Percentiles rank a stretch among this genome's conserved stretches.
These are phyloP conservation scores for Ceratorhiza oryzae-sativae DNA, from an alignment of 1,284 basidiomycete species.

Conservation along the genomic window DNA sequence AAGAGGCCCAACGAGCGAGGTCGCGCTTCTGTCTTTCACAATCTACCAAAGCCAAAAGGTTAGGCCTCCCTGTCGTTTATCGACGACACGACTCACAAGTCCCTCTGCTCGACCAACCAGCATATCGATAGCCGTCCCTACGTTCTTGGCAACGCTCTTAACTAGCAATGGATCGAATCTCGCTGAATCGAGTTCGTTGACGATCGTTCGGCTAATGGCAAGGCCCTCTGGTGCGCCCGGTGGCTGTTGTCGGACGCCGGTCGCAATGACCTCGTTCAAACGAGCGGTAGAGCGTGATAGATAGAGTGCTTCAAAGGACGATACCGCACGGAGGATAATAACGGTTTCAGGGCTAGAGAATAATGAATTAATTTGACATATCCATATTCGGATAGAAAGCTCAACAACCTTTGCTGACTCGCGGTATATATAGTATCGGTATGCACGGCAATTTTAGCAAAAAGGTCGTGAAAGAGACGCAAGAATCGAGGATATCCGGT, in stretches of 20 bases:
- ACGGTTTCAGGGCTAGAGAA: constrained; percentile 85
- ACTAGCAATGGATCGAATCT: constrained; percentile 91
- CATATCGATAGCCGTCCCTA: constrained; percentile 68
- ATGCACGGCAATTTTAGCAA: constrained; percentile 91
- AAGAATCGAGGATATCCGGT: constrained; percentile 85
- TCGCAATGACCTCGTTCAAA: constrained; percentile 78
- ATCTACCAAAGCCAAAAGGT: constrained; percentile 56
- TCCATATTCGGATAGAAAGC: no score
- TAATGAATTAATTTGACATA: no score
- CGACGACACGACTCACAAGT: constrained; percentile 60
- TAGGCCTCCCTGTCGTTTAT: neutral
- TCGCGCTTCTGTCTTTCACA: constrained; percentile 77
- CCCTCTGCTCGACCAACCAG: constrained; percentile 68
- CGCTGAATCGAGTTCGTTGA: constrained; percentile 92
- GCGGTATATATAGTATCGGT: constrained; percentile 91
- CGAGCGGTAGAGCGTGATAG: constrained; percentile 82
- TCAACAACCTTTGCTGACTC: constrained; percentile 83
- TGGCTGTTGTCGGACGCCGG: constrained; percentile 66
- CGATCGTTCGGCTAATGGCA: constrained; percentile 74
- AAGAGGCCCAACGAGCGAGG: constrained; percentile 74
- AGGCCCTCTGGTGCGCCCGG: constrained; percentile 80
- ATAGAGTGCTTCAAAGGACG: constrained; percentile 83
- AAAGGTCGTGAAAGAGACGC: constrained; percentile 93
- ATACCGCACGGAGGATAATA: constrained; percentile 81
- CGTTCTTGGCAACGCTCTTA: constrained; percentile 76